Evolutionary conservation across 2,329 filamentous ascomycete genomes (phyloP).

Genomic region (Aquanectria penicillioides): DNA sequence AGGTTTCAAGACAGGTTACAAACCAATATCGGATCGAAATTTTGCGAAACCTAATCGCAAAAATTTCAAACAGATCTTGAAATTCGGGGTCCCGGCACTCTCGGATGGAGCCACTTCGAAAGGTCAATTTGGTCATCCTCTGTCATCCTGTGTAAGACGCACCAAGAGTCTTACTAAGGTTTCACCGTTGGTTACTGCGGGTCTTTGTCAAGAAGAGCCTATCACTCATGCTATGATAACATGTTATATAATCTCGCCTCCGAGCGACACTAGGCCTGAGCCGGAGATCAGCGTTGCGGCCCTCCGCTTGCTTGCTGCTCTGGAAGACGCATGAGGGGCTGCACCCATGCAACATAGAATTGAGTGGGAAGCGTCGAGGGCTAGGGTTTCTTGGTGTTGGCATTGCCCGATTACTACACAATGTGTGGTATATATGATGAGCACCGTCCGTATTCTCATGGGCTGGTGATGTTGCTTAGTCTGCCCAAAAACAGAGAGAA

Average conservation of each 20-base stretch:
- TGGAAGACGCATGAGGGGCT: too few species aligned
- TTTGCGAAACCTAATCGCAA: neutral
- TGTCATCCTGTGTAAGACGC: constrained; percentile 19
- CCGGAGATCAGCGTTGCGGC: neutral
- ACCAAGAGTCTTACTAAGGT: constrained; percentile 8
- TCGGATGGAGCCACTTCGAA: neutral
- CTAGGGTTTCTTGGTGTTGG: neutral
- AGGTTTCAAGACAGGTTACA: too few species aligned
- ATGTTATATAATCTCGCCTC: neutral
- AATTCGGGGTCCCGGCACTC: neutral
- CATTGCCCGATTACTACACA: neutral
- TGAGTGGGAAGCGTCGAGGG: neutral
- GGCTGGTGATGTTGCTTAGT: too few species aligned
- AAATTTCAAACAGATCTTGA: too few species aligned
- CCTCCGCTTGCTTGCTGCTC: neutral
- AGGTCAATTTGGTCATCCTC: constrained; percentile 10
- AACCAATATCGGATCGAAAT: too few species aligned
- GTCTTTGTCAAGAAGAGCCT: neutral
- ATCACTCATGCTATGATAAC: neutral
- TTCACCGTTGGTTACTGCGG: constrained; percentile 1
- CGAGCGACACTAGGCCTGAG: constrained; percentile 1
- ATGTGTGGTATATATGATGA: neutral
- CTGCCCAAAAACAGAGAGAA: too few species aligned
- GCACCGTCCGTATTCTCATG: neutral
- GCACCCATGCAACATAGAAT: neutral